A percentile compares a stretch with the other conserved stretches of the same genome.
Evolutionary conservation across 78 protist species (phyloP).

Genomic region (Cavenderia fasciculata): DNA sequence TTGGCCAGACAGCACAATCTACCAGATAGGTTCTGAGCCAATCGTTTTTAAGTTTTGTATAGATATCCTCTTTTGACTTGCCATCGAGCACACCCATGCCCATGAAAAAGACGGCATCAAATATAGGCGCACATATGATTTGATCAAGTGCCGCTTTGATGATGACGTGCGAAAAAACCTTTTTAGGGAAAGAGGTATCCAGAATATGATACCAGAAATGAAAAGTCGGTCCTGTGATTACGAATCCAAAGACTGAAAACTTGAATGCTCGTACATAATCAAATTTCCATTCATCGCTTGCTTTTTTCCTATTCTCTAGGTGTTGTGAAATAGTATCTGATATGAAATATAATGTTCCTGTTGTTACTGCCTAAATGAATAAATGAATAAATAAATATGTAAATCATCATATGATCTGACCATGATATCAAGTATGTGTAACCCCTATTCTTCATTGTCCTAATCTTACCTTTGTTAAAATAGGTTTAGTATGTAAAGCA

Average conservation of each 20-base stretch:
- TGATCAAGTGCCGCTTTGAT: constrained; percentile 38
- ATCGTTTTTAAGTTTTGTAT: constrained; percentile 48
- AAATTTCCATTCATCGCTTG: not conserved
- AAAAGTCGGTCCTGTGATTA: constrained; percentile 40
- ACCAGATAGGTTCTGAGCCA: constrained; percentile 45
- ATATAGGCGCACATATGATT: constrained; percentile 29
- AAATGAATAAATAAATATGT: not conserved
- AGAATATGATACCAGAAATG: constrained; percentile 54
- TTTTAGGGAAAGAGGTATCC: constrained; percentile 47
- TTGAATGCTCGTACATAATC: not conserved
- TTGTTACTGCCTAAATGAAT: constrained; percentile 35
- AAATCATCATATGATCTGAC: not conserved
- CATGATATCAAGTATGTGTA: not conserved
- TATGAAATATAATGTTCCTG: constrained; percentile 48
- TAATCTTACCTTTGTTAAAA: constrained; percentile 32
- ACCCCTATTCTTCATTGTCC: not conserved
- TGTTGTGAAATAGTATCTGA: constrained; percentile 45
- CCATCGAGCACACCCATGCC: constrained; percentile 59
- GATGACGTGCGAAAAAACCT: not conserved
- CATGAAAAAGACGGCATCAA: constrained; percentile 15
- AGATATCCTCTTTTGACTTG: not conserved
- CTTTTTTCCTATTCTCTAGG: constrained; percentile 15
- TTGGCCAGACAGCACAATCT: constrained; percentile 62
- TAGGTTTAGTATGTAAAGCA: constrained; percentile 27
- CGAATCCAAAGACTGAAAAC: constrained; percentile 32